These are phyloP conservation scores for Knufia petricola DNA, from an alignment of 2,329 filamentous ascomycete species.

Conservation along the genomic window DNA sequence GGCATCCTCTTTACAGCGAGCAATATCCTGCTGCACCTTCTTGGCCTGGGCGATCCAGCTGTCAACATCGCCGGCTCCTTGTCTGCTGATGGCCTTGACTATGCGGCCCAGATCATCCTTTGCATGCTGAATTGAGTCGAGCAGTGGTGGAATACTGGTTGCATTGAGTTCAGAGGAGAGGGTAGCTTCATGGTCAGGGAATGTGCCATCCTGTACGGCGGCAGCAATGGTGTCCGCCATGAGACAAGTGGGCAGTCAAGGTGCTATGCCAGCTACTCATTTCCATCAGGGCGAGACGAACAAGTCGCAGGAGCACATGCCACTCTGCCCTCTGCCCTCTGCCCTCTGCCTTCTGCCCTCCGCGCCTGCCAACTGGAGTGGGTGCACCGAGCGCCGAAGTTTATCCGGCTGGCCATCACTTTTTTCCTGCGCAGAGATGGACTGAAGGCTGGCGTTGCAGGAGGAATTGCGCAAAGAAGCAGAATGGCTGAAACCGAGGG, in stretches of 20 bases:
- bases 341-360: neutral
- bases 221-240: neutral
- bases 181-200: conserved; percentile 48
- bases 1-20: conserved; percentile 67
- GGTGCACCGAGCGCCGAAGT: neutral
- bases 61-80: conserved; percentile 69
- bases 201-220: conserved; percentile 36
- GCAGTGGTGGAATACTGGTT: conserved; percentile 39
- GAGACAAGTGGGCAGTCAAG: neutral
- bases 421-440: too few species aligned
- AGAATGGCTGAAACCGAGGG: conserved; percentile 3
- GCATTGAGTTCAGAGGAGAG: conserved; percentile 44
- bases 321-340: neutral
- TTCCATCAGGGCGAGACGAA: too few species aligned
- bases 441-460: too few species aligned
- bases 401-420: neutral
- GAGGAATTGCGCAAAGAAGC: too few species aligned
- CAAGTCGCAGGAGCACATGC: neutral
- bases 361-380: too few species aligned
- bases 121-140: conserved; percentile 43
- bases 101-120: conserved; percentile 47
- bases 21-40: conserved; percentile 74
- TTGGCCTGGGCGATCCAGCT: conserved; percentile 80
- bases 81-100: conserved; percentile 65
- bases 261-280: too few species aligned